Percentiles rank a stretch among this genome's conserved stretches.
Conservation (phyloP, 148 eudicot genomes). For the Rhododendron molle region DNA sequence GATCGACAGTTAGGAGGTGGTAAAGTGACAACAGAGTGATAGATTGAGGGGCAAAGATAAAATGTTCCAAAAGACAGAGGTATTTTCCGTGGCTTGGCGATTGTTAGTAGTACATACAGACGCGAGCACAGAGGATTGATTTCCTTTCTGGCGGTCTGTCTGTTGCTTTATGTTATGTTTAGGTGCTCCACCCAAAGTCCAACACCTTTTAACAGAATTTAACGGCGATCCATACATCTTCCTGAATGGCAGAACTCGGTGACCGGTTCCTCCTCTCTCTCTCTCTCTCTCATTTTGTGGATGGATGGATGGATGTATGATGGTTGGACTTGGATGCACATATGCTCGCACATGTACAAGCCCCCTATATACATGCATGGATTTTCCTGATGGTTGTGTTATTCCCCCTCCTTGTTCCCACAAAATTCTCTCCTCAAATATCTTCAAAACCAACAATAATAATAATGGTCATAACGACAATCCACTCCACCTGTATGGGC, state of each 20-base stretch:
- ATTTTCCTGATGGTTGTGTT: background rate
- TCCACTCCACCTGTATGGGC: background rate
- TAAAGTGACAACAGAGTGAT: background rate
- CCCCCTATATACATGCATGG: background rate
- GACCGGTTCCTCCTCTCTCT: slow-evolving; percentile 3
- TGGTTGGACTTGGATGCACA: background rate
- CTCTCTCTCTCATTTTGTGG: background rate
- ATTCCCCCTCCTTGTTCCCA: slow-evolving; percentile 4
- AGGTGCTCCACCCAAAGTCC: background rate
- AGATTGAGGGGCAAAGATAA: background rate
- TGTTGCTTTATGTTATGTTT: background rate
- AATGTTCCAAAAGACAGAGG: background rate
- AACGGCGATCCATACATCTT: slow-evolving; percentile 21
- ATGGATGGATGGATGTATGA: background rate
- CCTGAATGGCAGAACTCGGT: slow-evolving; percentile 7
- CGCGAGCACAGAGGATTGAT: background rate
- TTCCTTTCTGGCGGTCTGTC: background rate
- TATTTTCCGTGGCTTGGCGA: background rate
- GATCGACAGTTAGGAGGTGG: background rate
- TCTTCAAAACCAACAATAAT: slow-evolving; percentile 7
- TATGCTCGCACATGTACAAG: background rate
- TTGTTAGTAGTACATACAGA: background rate
- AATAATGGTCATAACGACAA: background rate
- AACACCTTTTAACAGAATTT: slow-evolving; percentile 6
- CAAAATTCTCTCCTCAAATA: slow-evolving; percentile 11